phyloP scores from a whole-genome alignment of 495 filamentous ascomycete species.

The Trichocladium antarcticum region DNA sequence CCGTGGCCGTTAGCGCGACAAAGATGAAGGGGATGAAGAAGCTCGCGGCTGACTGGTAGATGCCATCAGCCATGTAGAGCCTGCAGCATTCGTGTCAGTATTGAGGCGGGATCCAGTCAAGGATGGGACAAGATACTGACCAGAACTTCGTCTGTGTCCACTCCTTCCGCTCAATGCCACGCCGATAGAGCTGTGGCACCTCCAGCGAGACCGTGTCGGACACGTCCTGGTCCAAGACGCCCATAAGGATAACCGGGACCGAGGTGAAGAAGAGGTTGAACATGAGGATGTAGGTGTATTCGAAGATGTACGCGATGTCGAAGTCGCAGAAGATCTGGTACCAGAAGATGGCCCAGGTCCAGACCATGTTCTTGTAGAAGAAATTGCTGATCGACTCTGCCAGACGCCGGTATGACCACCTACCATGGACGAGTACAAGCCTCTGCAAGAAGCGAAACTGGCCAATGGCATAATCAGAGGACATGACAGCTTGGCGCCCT shows the following conservation, averaged over 20 bases:
- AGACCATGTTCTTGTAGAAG: constrained; percentile 99
- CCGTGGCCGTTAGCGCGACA: constrained; percentile 55
- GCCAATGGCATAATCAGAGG: constrained; percentile 94
- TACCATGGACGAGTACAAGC: constrained; percentile 86
- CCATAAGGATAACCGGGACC: constrained; percentile 88
- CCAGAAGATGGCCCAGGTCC: constrained; percentile 97
- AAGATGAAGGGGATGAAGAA: constrained; percentile 88
- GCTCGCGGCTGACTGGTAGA: constrained; percentile 85
- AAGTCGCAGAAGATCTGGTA: constrained; percentile 93
- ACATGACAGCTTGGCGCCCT: constrained; percentile 96
- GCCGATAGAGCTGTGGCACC: constrained; percentile 88
- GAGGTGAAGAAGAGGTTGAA: constrained; percentile 98
- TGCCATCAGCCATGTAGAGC: constrained; percentile 89
- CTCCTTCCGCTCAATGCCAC: constrained; percentile 92
- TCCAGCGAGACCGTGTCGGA: constrained; percentile 85
- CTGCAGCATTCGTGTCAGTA: constrained; percentile 37
- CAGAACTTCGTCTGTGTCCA: constrained; percentile 98
- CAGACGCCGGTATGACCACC: constrained; percentile 90
- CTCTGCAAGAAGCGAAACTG: constrained; percentile 93
- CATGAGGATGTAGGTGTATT: constrained; percentile 92
- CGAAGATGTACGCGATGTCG: constrained; percentile 90
- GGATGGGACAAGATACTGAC: constrained; percentile 38
- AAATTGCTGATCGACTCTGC: constrained; percentile 96
- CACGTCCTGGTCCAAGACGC: constrained; percentile 95
- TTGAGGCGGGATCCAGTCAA: not conserved